Evolutionary conservation across 495 filamentous ascomycete species (phyloP), one percentile per base, ranked within the genome.

Genomic region (Pyrenula massariospora): DNA sequence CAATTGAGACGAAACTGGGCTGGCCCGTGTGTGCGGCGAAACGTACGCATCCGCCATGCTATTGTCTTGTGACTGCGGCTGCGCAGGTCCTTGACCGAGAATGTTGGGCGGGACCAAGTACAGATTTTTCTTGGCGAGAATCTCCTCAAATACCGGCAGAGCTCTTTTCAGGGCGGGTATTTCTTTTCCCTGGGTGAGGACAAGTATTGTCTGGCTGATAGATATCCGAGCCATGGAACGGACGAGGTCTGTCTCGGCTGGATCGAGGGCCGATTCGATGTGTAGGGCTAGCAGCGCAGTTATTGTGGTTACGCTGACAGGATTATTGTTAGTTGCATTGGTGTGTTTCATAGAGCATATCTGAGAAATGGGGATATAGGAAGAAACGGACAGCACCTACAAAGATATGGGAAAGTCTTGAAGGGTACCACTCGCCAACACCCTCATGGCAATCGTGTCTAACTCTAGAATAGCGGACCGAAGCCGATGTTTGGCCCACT

Each of bases 101-200:
- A 42, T 42, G 31, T 42, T 42, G 31, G 31, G 31, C 15, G 31
- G 15, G 15, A 42, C 31, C 15, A 42, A 42, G 31, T 42, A 42
- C 31, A 42, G 31, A 42, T 42, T 42, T 42, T 42, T 42, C 31
- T 42, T 42, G 31, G 31, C 31, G 15, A 42, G 31, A 42, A 42
- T 42, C 31, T 42, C 31, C 31, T 42, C 31, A 42, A 42, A 42
- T 42, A 42, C 15, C 31, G 31, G 31, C 36, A 54, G 5, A 22
- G 1, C 23, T 15, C 23, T 53, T 53, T 56, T 54, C 50, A 58
- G 24, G 50, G 51, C 48, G 49, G 50, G 53, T 12, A 56, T 54
- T 48, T 24, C 22, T 52, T 63, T 69, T 70, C 69, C 70, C 54
- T 71, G 70, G 53, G 64, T 67, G 22, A 68, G 50, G 21, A 59